Conservation (phyloP, 2,329 filamentous ascomycete species). For the Aspergillus candidus region DNA sequence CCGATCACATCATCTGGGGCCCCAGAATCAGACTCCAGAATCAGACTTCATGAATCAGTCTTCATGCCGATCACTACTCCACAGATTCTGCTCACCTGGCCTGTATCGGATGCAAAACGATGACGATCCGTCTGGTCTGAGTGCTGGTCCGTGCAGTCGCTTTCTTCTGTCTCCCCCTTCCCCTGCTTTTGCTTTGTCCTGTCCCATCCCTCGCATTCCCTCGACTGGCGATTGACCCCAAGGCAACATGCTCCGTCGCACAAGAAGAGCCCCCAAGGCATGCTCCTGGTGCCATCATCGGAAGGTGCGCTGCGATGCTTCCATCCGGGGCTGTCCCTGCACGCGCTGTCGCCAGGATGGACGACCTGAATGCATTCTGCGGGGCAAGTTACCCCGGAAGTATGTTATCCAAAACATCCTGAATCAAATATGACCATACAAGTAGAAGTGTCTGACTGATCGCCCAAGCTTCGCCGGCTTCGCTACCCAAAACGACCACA, state of each 20-base stretch:
- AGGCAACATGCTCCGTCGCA: constrained; percentile 15
- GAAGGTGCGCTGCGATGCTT: constrained; percentile 28
- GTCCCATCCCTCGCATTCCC: constrained; percentile 3
- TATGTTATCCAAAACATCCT: no score
- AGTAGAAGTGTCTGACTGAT: no score
- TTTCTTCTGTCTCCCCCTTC: no score
- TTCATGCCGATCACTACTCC: neutral
- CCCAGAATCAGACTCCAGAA: no score
- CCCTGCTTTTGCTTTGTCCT: neutral
- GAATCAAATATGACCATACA: no score
- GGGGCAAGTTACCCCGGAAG: constrained; percentile 30
- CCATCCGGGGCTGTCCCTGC: constrained; percentile 37
- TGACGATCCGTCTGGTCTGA: no score
- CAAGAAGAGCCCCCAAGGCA: constrained; percentile 27
- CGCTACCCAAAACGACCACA: neutral
- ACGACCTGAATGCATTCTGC: constrained; percentile 29
- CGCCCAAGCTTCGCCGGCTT: constrained; percentile 7
- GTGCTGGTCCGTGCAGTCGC: no score
- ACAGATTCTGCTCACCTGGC: neutral
- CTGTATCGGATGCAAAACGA: no score
- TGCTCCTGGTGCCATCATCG: constrained; percentile 31
- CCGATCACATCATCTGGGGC: no score
- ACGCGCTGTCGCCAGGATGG: constrained; percentile 51
- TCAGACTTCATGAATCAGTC: no score
- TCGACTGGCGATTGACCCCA: neutral